Evolutionary conservation across 768 basidiomycete species (phyloP).

Genomic region (Asterophora lycoperdoides): DNA sequence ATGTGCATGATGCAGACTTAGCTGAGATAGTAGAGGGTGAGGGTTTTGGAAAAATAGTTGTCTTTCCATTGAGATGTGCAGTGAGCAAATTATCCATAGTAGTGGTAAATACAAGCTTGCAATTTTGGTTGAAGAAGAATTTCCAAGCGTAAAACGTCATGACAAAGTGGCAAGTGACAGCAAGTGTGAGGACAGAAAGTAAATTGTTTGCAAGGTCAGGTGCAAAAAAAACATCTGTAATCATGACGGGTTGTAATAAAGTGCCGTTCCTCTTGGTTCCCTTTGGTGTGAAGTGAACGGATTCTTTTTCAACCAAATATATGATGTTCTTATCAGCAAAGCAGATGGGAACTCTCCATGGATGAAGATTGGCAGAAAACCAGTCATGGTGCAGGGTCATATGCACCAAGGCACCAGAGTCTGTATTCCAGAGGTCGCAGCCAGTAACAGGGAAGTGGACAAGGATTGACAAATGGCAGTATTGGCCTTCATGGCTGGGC

Average conservation of each 20-base stretch:
- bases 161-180: neutral
- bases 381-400: neutral
- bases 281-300: constrained; percentile 6
- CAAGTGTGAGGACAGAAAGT: neutral
- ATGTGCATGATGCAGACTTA: neutral
- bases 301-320: neutral
- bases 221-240: constrained; percentile 1
- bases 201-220: constrained; percentile 1
- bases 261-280: neutral
- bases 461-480: neutral
- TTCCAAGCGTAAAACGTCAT: neutral
- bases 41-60: neutral
- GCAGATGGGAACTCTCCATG: neutral
- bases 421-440: constrained; percentile 2
- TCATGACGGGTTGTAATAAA: neutral
- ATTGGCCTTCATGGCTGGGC: no score
- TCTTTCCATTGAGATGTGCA: neutral
- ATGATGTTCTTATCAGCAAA: neutral
- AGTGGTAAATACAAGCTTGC: neutral
- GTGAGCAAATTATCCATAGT: neutral
- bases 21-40: neutral
- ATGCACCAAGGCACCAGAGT: no score
- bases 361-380: neutral
- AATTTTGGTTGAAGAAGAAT: neutral
- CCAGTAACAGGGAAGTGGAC: neutral